Base-by-base conservation (phyloP, 305 asterid species). In the Coffea humblotiana region DNA sequence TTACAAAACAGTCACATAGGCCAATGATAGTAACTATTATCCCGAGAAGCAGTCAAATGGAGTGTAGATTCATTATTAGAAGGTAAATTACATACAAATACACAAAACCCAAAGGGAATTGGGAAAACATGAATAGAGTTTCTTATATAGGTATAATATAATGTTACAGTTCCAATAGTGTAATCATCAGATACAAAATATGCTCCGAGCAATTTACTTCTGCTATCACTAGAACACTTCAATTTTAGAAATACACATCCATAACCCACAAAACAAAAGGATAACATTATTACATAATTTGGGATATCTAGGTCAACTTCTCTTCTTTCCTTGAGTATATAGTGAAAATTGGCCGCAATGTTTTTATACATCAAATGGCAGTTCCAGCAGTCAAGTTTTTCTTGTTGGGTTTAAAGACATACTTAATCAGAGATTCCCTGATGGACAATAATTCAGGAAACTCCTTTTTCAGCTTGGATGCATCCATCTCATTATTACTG, bases 401-500 rank as follows among this genome's bases (percentile, higher is more conserved):
- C 80, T 87, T 87, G 91, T 94, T 94, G 71, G 98, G 97, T 77
- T 87, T 96, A 66, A 91, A 94, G 37, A 93, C 98, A 70, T 83
- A 68, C 89, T 91, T 94, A 88, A 93, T 86, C 90, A 94, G 79
- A 1, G 98, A 94, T 49, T 94, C 97, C 90, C 93, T 93, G 84
- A 94, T 93, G 16, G 96, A 64, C 19, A 93, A 84, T 90, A 94
- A 79, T 82, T 91, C 94, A 8, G 97, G 97, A 73, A 94, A 94
- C 86, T 94, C 98, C 0, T 85, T 84, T 91, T 92, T 95, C 97
- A 95, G 71, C 83, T 95, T 95, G 54, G 93, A 82, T 0, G 92
- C 98, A 32, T 95, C 97, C 94, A 95, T 84, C 84, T 95, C 98
- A 15, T 95, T 95, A 83, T 95, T 95, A 81, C 96, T 91, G 81